phyloP scores from a whole-genome alignment of 164 flowering plant species.

The Magnolia kwangsiensis region DNA sequence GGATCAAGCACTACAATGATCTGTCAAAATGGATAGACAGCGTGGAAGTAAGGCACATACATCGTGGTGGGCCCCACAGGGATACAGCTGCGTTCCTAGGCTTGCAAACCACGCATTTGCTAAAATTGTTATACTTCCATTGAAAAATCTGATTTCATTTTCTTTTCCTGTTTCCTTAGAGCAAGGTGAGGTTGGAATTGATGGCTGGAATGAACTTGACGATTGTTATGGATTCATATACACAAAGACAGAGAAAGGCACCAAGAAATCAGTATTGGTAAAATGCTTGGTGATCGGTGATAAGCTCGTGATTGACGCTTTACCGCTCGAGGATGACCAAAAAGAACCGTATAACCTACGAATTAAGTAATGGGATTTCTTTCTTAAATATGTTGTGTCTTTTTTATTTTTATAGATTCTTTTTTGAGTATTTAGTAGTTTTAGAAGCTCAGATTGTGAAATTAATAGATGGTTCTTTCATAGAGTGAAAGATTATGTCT shows the following conservation, averaged over 20 bases:
- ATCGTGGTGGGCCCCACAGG: too few relatives aligned
- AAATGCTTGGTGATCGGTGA: conserved; percentile 17
- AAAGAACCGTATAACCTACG: conserved; percentile 8
- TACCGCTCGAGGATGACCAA: conserved; percentile 4
- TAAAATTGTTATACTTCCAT: too few relatives aligned
- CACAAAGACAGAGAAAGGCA: conserved; percentile 2
- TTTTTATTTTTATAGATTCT: background rate
- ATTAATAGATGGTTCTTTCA: background rate
- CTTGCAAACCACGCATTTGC: too few relatives aligned
- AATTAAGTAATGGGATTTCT: conserved; percentile 12
- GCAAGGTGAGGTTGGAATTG: conserved; percentile 18
- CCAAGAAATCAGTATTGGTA: conserved; percentile 11
- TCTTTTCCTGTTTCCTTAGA: background rate
- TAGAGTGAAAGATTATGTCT: conserved; percentile 16
- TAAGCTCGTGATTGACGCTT: conserved; percentile 12
- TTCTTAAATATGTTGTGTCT: background rate
- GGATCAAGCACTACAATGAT: too few relatives aligned
- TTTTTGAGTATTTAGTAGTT: background rate
- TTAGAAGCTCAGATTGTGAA: too few relatives aligned
- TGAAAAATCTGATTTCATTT: too few relatives aligned
- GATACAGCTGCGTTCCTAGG: too few relatives aligned
- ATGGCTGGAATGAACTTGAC: conserved; percentile 21
- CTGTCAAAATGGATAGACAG: too few relatives aligned
- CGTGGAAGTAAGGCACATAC: too few relatives aligned
- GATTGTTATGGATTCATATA: conserved; percentile 14